Evolutionary conservation across 352 stramenopile genomes (phyloP), one percentile per base, ranked within the genome.

Genomic region (Phytophthora cryptogea): DNA sequence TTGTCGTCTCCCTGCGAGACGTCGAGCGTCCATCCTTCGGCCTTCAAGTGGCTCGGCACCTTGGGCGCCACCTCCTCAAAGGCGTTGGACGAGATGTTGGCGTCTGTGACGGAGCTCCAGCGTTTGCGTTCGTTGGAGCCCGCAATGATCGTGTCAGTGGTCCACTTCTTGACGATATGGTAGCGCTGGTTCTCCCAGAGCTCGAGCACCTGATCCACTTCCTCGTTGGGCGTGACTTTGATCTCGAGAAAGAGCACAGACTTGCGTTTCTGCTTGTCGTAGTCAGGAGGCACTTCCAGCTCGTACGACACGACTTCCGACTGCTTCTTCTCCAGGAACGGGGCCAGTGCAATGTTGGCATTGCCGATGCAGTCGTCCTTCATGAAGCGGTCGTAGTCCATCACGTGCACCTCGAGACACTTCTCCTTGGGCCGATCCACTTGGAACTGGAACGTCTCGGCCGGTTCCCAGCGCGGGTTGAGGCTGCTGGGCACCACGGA

Each of bases 121-220:
- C 79, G 80, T 57, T 83, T 84, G 54, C 86, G 83, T 43, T 95
- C 82, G 33, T 60, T 82, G 0, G 68, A 84, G 43, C 72, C 64
- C 8, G 60, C 37, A 26, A 88, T 68, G 31, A 88, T 45, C 35
- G 71, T 76, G 33, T 90, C 78, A 14, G 66, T 80, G 11, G 75
- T 90, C 82, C 83, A 95, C 41, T 88, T 90, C 60, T 87, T 84
- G 53, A 89, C 68, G 42, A 91, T 73, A 53, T 88, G 74, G 65
- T 82, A 92, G 16, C 81, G 79, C 62, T 95, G 80, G 68, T 92
- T 90, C 70, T 95, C 83, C 83, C 84, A 95, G 16, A 92, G 74
- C 65, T 92, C 83, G 5, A 95, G 70, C 16, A 88, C 69, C 51
- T 82, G 66, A 54, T 90, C 83, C 16, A 86, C 76, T 27, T 56